Base-by-base conservation (phyloP, 2,329 filamentous ascomycete species). In the Dendrostoma leiphaemia region DNA sequence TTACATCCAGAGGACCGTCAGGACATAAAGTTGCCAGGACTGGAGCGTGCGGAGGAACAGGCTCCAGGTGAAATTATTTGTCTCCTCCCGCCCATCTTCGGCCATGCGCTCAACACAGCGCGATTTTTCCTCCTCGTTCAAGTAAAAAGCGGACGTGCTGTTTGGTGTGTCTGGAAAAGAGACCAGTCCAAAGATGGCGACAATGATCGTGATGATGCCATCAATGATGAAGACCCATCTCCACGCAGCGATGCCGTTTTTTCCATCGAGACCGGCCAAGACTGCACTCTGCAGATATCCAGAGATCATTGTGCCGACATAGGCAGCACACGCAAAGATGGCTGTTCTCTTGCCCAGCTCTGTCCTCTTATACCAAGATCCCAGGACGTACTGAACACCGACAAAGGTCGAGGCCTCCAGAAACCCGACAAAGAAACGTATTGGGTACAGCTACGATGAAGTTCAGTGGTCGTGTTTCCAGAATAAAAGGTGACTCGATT, bases 291-390 rank as follows among this genome's bases (percentile, higher is more conserved):
- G 79, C 29, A 84, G 72, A 59, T 81, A 79, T 0, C 82, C 82
- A 1, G 76, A 75, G 54, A 85, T 82, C 76, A 84, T 81, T 0
- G 78, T 84, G 0, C 83, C 83, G 0, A 79, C 81, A 2, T 84
- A 70, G 1, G 81, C 82, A 9, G 79, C 82, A 0, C 79, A 75
- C 0, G 81, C 83, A 61, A 86, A 86, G 47, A 86, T 80, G 31
- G 80, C 82, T 2, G 75, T 81, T 2, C 84, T 74, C 62, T 85
- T 86, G 0, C 81, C 82, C 0, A 86, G 72, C 56, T 86, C 83
- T n/a, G 73, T 70, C 34, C 74, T 72, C 0, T 76, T 84, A 59
- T 85, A 85, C 83, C 83, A 86, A 0, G 78, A 76, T 0, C 78
- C 77, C 0, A 81, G 67, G 46, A 80, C 74, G 51, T 79, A 80